Evolutionary conservation across 2,329 filamentous ascomycete genomes (phyloP).

Genomic region (Cercospora nicotianae): DNA sequence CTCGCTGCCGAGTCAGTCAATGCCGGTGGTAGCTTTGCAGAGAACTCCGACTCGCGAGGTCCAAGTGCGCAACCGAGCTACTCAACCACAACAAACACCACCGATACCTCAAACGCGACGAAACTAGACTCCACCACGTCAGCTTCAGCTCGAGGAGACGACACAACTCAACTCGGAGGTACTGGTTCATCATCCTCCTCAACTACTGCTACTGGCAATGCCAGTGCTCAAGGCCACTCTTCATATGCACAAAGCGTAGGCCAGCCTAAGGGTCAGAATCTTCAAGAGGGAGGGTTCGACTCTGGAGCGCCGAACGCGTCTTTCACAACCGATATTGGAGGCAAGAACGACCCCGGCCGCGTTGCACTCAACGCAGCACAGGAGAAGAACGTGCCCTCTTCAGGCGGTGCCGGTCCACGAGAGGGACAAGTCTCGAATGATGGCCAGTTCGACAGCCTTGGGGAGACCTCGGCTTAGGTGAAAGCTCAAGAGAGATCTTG

Average conservation of each 20-base stretch:
- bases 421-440: conserved; percentile 23
- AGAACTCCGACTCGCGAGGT: conserved; percentile 57
- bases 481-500: not conserved
- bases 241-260: not conserved
- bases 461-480: conserved; percentile 2
- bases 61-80: conserved; percentile 52
- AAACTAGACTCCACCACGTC: conserved; percentile 52
- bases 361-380: conserved; percentile 42
- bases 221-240: not conserved
- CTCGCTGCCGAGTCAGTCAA: conserved; percentile 72
- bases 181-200: not conserved
- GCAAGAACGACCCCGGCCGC: conserved; percentile 56
- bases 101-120: conserved; percentile 55
- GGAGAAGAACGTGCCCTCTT: conserved; percentile 38
- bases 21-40: conserved; percentile 59
- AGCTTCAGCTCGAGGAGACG: conserved; percentile 38
- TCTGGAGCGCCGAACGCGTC: conserved; percentile 49
- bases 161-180: not conserved
- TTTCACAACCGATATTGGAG: conserved; percentile 55
- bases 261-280: conserved; percentile 33
- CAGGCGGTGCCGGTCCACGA: conserved; percentile 35
- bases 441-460: conserved; percentile 27
- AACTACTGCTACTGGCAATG: conserved; percentile 35
- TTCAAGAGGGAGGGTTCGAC: conserved; percentile 37
- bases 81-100: conserved; percentile 59